Conservation (phyloP, 2,329 filamentous ascomycete species). For the Botryotinia globosa region DNA sequence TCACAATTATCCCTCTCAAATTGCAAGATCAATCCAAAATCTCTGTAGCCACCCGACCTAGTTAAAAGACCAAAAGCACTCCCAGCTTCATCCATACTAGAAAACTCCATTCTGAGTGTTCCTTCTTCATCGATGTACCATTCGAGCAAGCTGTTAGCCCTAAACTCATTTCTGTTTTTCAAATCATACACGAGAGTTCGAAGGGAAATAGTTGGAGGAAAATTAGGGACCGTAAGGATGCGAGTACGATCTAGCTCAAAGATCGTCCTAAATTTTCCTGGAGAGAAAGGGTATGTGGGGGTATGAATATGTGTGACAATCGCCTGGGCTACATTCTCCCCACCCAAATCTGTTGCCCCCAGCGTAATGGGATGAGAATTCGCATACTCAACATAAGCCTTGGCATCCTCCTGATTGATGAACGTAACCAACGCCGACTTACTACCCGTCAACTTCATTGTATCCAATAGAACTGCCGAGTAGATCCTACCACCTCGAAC, state of each 20-base stretch:
- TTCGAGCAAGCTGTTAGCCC: slow-evolving; percentile 25
- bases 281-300: slow-evolving; percentile 29
- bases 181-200: slow-evolving; percentile 21
- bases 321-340: slow-evolving; percentile 12
- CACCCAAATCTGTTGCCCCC: neutral
- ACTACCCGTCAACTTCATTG: slow-evolving; percentile 17
- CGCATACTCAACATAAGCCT: slow-evolving; percentile 28
- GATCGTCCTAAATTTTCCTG: neutral
- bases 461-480: slow-evolving; percentile 24
- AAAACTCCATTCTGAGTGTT: slow-evolving; percentile 32
- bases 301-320: slow-evolving; percentile 27
- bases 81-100: slow-evolving; percentile 25
- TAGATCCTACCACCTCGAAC: slow-evolving; percentile 32
- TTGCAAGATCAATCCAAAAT: slow-evolving; percentile 19
- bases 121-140: slow-evolving; percentile 27
- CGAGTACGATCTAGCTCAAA: slow-evolving; percentile 17
- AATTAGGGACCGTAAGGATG: slow-evolving; percentile 26
- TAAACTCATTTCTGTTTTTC: slow-evolving; percentile 13
- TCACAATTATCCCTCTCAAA: slow-evolving; percentile 33
- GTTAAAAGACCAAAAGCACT: slow-evolving; percentile 26
- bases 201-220: slow-evolving; percentile 24
- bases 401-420: slow-evolving; percentile 27
- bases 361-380: slow-evolving; percentile 25
- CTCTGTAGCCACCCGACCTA: slow-evolving; percentile 21
- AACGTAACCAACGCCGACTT: slow-evolving; percentile 32